Evolutionary conservation across 495 filamentous ascomycete genomes (phyloP), one percentile per base, ranked within the genome.

Genomic region (Pyronema omphalodes): DNA sequence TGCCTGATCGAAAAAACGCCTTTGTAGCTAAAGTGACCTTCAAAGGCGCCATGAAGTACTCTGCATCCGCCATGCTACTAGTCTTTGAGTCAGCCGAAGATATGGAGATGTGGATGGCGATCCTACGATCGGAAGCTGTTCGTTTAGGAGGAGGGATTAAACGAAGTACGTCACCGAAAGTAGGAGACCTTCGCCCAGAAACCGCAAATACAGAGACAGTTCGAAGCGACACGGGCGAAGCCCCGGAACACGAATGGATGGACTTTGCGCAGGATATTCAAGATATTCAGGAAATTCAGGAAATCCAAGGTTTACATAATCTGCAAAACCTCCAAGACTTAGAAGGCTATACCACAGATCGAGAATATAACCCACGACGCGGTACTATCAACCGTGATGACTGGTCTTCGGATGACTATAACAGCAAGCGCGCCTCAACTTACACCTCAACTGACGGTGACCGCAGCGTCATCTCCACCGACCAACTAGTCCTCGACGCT

Each of bases 91-190:
- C 73, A 57, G 80, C 87, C 17, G 82, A 86, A 53, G 80, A 85
- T 6, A 88, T 96, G 86, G 86, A 88, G 55, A 69, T 71, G 23
- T 98, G 91, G 91, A 73, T 87, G 69, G 67, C 60, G 14, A 58
- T 65, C 14, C 67, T 76, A 35, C 60, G 71, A 43, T 60, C 66
- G 29, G 67, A 73, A 55, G 73, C 75, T 50, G 67, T 68, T 17
- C 47, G 52, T 4, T 54, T 76, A 36, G 70, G 69, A 23, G 71
- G 71, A 23, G 64, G 62, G n/a, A n/a, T 14, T 34, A 18, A 51
- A 58, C 29, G 37, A 39, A 51, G 15, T 43, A 33, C 29, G 47
- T 9, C 35, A 23, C 15, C 36, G 53, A 48, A 34, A 23, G 11
- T n/a, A 35, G 19, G 9, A 33, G 23, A 47, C n/a, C 12, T 12